These are phyloP conservation scores for Omphalotus olearius DNA, from an alignment of 1,284 basidiomycete species.

Conservation along the genomic window DNA sequence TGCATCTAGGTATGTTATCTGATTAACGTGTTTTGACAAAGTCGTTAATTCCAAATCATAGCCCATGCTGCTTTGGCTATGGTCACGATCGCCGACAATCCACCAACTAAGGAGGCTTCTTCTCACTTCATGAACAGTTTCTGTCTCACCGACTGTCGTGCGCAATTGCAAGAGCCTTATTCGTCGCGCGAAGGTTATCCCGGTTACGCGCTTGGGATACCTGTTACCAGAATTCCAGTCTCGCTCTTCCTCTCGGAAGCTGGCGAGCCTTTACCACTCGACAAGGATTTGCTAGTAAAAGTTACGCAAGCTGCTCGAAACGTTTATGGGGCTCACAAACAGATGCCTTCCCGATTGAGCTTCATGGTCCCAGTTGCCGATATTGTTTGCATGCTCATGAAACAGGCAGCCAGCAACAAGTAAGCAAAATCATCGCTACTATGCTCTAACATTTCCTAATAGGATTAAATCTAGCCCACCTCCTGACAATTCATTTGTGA, in stretches of 20 bases:
- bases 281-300: conserved; percentile 6
- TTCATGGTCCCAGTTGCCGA: conserved; percentile 12
- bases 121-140: conserved; percentile 12
- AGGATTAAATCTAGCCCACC: conserved; percentile 2
- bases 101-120: conserved; percentile 4
- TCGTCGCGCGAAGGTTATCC: conserved; percentile 11
- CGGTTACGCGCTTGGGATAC: conserved; percentile 14
- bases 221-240: conserved; percentile 14
- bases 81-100: conserved; percentile 15
- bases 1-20: neutral
- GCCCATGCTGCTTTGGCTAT: conserved; percentile 18
- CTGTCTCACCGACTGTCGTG: conserved; percentile 14
- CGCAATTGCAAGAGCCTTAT: conserved; percentile 10
- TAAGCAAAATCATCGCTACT: neutral
- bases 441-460: neutral
- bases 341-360: conserved; percentile 7
- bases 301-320: conserved; percentile 4
- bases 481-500: conserved; percentile 13
- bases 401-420: neutral
- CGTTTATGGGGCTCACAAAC: conserved; percentile 5
- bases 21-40: neutral
- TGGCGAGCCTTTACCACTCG: conserved; percentile 5
- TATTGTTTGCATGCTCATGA: conserved; percentile 4
- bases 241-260: conserved; percentile 13
- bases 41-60: neutral